phyloP scores from a whole-genome alignment of 2,329 filamentous ascomycete genomes.

The Stemphylium lycopersici region DNA sequence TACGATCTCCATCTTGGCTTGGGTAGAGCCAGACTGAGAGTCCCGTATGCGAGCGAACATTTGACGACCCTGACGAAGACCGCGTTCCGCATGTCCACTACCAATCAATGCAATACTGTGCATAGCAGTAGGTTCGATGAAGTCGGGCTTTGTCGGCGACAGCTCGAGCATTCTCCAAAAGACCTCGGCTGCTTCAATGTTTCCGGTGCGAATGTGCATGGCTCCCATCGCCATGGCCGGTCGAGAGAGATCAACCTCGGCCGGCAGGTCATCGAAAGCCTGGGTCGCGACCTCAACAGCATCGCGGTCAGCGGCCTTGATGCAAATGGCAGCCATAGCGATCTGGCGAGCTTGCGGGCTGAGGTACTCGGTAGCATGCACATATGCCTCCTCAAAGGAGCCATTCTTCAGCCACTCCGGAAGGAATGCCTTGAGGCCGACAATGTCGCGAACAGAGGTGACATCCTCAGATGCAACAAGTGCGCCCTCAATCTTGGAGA shows the following conservation, averaged over 20 bases:
- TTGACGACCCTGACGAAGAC: conserved; percentile 75
- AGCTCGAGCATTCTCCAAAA: conserved; percentile 79
- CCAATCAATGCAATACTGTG: conserved; percentile 87
- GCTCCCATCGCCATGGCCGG: conserved; percentile 84
- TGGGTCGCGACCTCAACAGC: conserved; percentile 70
- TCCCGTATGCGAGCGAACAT: conserved; percentile 87
- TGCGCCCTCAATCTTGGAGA: conserved; percentile 73
- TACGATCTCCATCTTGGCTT: conserved; percentile 61
- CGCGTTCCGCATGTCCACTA: conserved; percentile 82
- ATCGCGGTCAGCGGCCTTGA: conserved; percentile 79
- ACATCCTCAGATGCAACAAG: conserved; percentile 59
- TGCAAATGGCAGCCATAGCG: conserved; percentile 75
- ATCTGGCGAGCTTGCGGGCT: conserved; percentile 63
- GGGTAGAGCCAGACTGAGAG: conserved; percentile 56
- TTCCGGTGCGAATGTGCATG: conserved; percentile 81
- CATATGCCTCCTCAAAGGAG: conserved; percentile 74
- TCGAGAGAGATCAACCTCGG: conserved; percentile 50
- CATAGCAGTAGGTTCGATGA: conserved; percentile 90
- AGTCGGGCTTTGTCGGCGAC: conserved; percentile 65
- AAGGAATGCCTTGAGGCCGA: conserved; percentile 78
- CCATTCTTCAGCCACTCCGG: conserved; percentile 75
- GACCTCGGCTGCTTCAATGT: conserved; percentile 75
- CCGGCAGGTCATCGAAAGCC: conserved; percentile 57
- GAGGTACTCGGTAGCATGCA: conserved; percentile 70
- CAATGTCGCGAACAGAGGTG: conserved; percentile 70